Percentiles rank a stretch among this genome's conserved stretches.
Conservation (phyloP, 108 stramenopile species). For the Pseudonitzschia delicatissima region DNA sequence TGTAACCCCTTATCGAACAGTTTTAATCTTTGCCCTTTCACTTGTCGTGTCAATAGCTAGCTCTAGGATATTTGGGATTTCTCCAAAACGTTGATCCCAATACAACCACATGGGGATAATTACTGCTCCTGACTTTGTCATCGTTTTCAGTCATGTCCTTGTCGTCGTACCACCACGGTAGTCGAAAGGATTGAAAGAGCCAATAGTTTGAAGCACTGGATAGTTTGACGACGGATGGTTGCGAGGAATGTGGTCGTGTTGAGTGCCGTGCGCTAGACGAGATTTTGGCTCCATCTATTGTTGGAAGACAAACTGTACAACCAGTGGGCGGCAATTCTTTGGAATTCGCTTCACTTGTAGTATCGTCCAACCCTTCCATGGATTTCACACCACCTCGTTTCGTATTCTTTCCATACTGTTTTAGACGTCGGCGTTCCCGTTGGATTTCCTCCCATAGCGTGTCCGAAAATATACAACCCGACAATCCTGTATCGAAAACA, state of each 20-base stretch:
- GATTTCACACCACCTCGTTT: neutral
- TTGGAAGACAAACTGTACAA: conserved; percentile 8
- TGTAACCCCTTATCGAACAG: too few species aligned
- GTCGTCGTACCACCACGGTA: conserved; percentile 15
- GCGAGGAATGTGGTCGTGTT: neutral
- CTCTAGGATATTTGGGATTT: conserved; percentile 1
- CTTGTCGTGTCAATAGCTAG: conserved; percentile 3
- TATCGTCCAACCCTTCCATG: too few species aligned
- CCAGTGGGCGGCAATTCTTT: neutral
- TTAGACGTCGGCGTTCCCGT: neutral
- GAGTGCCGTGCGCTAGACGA: too few species aligned
- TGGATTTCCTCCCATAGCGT: conserved; percentile 23
- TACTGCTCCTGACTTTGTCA: neutral
- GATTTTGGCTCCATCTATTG: neutral
- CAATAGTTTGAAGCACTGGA: conserved; percentile 9
- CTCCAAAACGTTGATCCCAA: conserved; percentile 18
- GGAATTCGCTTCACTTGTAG: neutral
- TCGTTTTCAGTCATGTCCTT: neutral
- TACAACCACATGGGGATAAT: conserved; percentile 14
- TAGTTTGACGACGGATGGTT: neutral
- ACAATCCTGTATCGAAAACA: conserved; percentile 41
- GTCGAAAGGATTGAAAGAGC: conserved; percentile 18
- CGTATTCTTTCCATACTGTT: neutral
- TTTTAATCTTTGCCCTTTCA: conserved; percentile 2
- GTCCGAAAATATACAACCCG: conserved; percentile 44